Percentiles rank a stretch among this genome's conserved stretches.
These are phyloP conservation scores for Amylostereum chailletii DNA, from an alignment of 1,284 basidiomycete genomes.

Conservation along the genomic window DNA sequence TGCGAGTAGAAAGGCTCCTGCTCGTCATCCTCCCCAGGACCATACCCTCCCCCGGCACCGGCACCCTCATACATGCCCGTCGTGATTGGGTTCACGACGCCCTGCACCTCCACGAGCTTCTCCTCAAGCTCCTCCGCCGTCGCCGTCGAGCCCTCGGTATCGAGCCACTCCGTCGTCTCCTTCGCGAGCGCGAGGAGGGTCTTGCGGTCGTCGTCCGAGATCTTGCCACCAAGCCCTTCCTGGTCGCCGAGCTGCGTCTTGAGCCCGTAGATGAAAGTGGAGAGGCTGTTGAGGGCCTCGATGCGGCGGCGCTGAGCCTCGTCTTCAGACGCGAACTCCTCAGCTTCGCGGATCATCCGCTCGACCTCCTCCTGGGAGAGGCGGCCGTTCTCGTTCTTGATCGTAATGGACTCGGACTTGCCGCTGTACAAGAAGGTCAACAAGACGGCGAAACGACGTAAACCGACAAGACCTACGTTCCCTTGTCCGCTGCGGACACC, in stretches of 20 bases:
- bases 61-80: conserved; percentile 67
- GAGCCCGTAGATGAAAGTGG: conserved; percentile 74
- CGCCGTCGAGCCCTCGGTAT: conserved; percentile 70
- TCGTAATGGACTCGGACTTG: conserved; percentile 83
- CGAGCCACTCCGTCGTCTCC: conserved; percentile 89
- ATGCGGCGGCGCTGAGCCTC: conserved; percentile 84
- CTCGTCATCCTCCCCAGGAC: conserved; percentile 26
- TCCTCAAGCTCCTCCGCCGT: conserved; percentile 87
- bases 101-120: conserved; percentile 66
- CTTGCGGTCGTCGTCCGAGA: conserved; percentile 86
- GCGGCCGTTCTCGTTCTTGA: conserved; percentile 83
- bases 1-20: conserved; percentile 52
- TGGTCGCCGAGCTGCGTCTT: conserved; percentile 83
- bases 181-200: conserved; percentile 76
- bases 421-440: conserved; percentile 37
- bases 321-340: conserved; percentile 83
- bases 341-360: conserved; percentile 88
- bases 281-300: conserved; percentile 76
- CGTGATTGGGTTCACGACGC: conserved; percentile 55
- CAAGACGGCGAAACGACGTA: neutral
- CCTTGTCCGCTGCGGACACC: conserved; percentile 85
- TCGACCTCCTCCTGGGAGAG: conserved; percentile 83
- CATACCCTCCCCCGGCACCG: conserved; percentile 11
- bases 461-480: conserved; percentile 50
- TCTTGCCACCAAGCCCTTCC: conserved; percentile 86